Base-by-base conservation (phyloP, 1,284 basidiomycete genomes). In the Ustilago sp. region DNA sequence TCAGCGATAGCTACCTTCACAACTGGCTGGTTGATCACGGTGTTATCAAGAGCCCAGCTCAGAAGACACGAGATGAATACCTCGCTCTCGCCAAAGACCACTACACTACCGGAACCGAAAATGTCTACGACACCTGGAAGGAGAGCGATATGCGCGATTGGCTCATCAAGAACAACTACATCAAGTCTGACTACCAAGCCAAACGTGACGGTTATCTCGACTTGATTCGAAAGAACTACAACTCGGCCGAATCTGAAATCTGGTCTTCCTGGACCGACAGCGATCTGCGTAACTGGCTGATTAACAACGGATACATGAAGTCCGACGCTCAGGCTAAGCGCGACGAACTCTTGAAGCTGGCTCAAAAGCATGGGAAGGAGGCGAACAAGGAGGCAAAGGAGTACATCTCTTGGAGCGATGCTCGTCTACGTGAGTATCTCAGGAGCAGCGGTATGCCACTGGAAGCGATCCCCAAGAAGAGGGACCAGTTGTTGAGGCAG, bases 11-110 rank as follows among this genome's bases (percentile, higher is more conserved):
- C 64, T 85, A 83, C 79, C 74, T 85, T 43, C 83, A 80, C 76
- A 75, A 82, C 69, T 85, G 84, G 84, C 77, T 85, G 48, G 80
- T 84, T 43, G 70, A 83, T 60, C 81, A 83, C 61, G 83, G 78
- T 52, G 64, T 81, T 65, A 68, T 85, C 60, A 66, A 73, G 51
- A 69, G 72, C 19, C 65, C 75, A 19, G 74, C 74, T n/a, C 57
- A 81, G 50, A 74, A 80, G 78, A 83, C 77, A 34, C 80, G 84
- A 32, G 80, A 83, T 57, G 77, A 83, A 72, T 78, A 80, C 64
- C 59, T 82, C 7, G 50, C 56, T 9, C 68, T 84, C 13, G 81
- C 80, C 48, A 73, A 81, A 67, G 67, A 80, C 58, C 81, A 83
- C 82, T 85, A 83, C 77, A 83, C 80, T 59, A 66, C 70, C 4